phyloP scores from a whole-genome alignment of 139 green algal species.

The Eudorina sp. region DNA sequence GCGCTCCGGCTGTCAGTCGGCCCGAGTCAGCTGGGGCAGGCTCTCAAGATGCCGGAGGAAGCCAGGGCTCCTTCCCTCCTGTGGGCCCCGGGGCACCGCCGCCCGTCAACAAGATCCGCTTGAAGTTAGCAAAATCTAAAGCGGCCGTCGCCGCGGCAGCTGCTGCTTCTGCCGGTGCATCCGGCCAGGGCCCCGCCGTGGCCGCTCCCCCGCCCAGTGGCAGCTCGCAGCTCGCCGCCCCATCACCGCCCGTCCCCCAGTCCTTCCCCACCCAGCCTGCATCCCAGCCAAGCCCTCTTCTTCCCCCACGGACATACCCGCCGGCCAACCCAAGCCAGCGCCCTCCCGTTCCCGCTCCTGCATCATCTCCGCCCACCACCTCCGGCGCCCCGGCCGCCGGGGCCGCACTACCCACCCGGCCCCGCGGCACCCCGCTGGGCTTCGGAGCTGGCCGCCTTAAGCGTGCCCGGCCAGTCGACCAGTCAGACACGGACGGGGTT shows the following conservation, averaged over 20 bases:
- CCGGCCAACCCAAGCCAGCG: not conserved
- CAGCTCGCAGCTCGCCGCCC: not conserved
- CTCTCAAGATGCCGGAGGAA: not conserved
- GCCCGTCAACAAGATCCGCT: constrained; percentile 32
- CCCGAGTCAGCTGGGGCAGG: not conserved
- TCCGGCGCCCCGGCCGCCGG: no score
- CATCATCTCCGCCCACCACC: no score
- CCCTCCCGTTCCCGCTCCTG: not conserved
- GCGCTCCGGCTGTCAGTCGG: not conserved
- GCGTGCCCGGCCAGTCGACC: not conserved
- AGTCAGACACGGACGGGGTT: not conserved
- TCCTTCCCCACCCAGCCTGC: not conserved
- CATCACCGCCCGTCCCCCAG: not conserved
- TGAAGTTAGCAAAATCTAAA: constrained; percentile 41
- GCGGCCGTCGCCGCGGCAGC: constrained; percentile 12
- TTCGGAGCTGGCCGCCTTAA: constrained; percentile 10
- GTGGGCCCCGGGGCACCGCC: not conserved
- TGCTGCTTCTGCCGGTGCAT: not conserved
- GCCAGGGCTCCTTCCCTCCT: not conserved
- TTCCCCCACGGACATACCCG: not conserved
- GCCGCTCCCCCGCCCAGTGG: not conserved
- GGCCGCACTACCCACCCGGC: not conserved
- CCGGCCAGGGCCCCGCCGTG: not conserved
- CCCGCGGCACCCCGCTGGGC: not conserved
- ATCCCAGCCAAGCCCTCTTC: not conserved